phyloP scores from a whole-genome alignment of 495 filamentous ascomycete species.

The Hapsidospora chrysogenum region DNA sequence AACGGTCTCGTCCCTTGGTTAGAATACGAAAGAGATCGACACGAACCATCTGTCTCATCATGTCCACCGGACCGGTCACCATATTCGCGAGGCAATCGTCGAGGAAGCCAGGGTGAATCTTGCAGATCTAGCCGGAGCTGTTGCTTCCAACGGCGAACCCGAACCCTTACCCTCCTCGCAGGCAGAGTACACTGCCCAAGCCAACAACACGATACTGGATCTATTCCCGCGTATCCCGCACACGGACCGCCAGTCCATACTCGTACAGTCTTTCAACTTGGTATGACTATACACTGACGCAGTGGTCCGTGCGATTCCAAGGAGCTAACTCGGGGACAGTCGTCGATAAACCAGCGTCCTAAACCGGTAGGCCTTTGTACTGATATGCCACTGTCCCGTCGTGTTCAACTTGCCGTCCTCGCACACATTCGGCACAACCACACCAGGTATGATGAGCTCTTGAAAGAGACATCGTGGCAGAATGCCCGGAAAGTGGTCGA shows the following conservation, averaged over 20 bases:
- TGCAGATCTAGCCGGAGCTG: conserved; percentile 7
- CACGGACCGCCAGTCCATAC: conserved; percentile 57
- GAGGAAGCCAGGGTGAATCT: conserved; percentile 26
- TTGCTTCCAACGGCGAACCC: conserved; percentile 12
- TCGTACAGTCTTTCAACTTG: conserved; percentile 71
- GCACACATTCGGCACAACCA: conserved; percentile 78
- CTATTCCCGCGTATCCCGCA: conserved; percentile 77
- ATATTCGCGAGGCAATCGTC: conserved; percentile 39
- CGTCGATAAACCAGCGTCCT: conserved; percentile 23
- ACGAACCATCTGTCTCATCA: conserved; percentile 24
- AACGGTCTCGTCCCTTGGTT: background rate
- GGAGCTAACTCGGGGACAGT: too few relatives aligned
- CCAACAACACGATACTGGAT: conserved; percentile 57
- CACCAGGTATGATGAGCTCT: conserved; percentile 69
- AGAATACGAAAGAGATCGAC: conserved; percentile 4
- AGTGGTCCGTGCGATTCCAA: conserved; percentile 1
- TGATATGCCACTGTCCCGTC: conserved; percentile 49
- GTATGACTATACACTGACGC: conserved; percentile 21
- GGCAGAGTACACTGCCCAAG: conserved; percentile 52
- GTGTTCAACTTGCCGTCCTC: conserved; percentile 67
- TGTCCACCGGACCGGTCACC: conserved; percentile 64
- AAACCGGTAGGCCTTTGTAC: conserved; percentile 50
- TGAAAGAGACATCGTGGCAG: conserved; percentile 44
- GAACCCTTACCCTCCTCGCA: conserved; percentile 40
- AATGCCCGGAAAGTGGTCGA: conserved; percentile 60